Evolutionary conservation across 1,284 basidiomycete genomes (phyloP).

Genomic region (Ceratorhiza oryzae-sativae): DNA sequence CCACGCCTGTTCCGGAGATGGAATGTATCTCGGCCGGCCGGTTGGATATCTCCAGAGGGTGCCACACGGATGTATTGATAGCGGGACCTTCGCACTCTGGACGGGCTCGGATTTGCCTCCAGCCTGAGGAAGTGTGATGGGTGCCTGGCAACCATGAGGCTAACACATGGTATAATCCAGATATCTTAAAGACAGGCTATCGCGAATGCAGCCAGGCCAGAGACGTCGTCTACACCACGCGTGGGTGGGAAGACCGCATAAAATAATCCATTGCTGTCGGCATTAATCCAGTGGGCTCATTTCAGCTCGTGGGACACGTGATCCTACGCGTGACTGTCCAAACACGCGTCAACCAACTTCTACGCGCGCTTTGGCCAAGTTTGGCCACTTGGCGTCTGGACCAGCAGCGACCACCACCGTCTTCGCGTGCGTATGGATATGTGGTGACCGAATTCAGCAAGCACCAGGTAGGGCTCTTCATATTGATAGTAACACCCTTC

Average conservation of each 20-base stretch:
- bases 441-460: constrained; percentile 11
- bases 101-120: background rate
- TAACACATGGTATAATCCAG: background rate
- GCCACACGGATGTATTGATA: background rate
- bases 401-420: constrained; percentile 32
- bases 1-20: background rate
- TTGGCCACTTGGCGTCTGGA: background rate
- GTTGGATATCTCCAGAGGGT: too few relatives aligned
- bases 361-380: constrained; percentile 33
- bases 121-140: constrained; percentile 4
- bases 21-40: background rate
- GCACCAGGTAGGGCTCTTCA: background rate
- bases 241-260: background rate
- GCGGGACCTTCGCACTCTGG: too few relatives aligned
- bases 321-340: background rate
- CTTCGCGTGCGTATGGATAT: constrained; percentile 20
- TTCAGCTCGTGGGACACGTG: constrained; percentile 24
- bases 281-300: background rate
- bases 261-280: background rate
- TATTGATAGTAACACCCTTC: background rate
- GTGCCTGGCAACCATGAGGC: background rate
- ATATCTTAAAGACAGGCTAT: background rate
- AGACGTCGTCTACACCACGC: too few relatives aligned
- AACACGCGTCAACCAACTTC: constrained; percentile 31
- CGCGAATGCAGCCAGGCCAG: too few relatives aligned